Conservation (phyloP, 2,329 filamentous ascomycete genomes). For the Trichophaea hybrida region DNA sequence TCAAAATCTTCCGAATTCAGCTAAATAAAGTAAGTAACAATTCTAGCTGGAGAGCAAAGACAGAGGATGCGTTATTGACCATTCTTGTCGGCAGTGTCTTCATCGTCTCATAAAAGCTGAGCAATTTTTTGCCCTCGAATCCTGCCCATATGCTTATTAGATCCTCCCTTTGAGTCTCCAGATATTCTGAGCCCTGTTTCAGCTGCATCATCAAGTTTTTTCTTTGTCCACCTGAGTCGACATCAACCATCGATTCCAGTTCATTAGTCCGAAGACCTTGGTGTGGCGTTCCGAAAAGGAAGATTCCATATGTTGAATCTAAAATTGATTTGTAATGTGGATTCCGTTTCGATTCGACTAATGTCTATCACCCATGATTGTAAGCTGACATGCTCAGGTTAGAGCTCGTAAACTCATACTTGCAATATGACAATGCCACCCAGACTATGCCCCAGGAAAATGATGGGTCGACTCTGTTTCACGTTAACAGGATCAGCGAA, state of each 20-base stretch:
- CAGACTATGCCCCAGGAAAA: slow-evolving; percentile 13
- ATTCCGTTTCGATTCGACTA: slow-evolving; percentile 6
- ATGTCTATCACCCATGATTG: neutral
- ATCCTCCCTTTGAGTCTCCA: slow-evolving; percentile 7
- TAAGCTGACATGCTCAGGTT: neutral
- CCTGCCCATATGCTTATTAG: neutral
- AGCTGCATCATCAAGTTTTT: slow-evolving; percentile 7
- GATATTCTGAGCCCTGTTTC: slow-evolving; percentile 5
- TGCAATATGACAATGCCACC: slow-evolving; percentile 13
- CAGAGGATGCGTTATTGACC: neutral
- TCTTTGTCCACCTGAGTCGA: neutral
- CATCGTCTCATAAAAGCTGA: slow-evolving; percentile 13
- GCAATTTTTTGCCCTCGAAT: neutral
- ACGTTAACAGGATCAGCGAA: neutral
- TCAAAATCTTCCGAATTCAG: neutral
- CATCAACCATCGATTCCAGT: slow-evolving; percentile 7
- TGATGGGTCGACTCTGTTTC: slow-evolving; percentile 7
- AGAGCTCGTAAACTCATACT: neutral
- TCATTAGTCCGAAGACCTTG: slow-evolving; percentile 3
- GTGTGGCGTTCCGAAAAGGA: slow-evolving; percentile 15
- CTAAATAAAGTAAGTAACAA: neutral
- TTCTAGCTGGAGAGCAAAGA: neutral
- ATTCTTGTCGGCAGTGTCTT: slow-evolving; percentile 4
- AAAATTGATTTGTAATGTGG: slow-evolving; percentile 5
- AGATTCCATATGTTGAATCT: slow-evolving; percentile 5